Conservation (phyloP, 176 grass and related monocot genomes). For the Cenchrus americanus region DNA sequence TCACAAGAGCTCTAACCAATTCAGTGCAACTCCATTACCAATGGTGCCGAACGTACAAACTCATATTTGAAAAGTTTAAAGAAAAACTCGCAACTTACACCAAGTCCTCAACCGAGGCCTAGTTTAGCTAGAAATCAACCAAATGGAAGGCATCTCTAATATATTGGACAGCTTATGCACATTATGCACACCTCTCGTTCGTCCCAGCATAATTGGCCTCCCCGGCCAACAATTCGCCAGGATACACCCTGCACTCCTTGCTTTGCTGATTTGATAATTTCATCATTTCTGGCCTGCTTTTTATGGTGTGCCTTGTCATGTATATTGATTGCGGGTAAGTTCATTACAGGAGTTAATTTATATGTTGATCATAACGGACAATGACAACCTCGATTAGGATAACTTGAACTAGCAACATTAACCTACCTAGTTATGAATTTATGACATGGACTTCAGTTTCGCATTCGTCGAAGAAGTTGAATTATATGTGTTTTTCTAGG, state of each 20-base stretch:
- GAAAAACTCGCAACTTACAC: constrained; percentile 20
- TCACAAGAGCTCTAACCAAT: background rate
- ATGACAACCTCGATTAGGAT: constrained; percentile 4
- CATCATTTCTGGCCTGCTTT: background rate
- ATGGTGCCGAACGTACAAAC: constrained; percentile 13
- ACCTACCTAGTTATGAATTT: background rate
- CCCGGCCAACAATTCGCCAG: constrained; percentile 72
- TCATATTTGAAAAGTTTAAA: constrained; percentile 13
- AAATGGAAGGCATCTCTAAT: background rate
- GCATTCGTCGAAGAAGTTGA: background rate
- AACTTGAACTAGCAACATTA: background rate
- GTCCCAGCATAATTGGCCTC: constrained; percentile 88
- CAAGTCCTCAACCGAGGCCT: background rate
- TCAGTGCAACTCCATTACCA: background rate
- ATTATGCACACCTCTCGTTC: constrained; percentile 72
- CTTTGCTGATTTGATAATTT: background rate
- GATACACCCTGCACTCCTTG: constrained; percentile 73
- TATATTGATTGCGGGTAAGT: background rate
- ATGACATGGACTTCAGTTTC: background rate
- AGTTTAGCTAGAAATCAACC: constrained; percentile 1
- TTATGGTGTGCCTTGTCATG: background rate
- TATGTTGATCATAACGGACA: background rate
- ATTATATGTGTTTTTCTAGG: too few relatives aligned
- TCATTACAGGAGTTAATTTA: background rate
- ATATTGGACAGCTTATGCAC: background rate